These are phyloP conservation scores for Eucalyptus regnans DNA, from an alignment of 345 rosid genomes.

Conservation along the genomic window DNA sequence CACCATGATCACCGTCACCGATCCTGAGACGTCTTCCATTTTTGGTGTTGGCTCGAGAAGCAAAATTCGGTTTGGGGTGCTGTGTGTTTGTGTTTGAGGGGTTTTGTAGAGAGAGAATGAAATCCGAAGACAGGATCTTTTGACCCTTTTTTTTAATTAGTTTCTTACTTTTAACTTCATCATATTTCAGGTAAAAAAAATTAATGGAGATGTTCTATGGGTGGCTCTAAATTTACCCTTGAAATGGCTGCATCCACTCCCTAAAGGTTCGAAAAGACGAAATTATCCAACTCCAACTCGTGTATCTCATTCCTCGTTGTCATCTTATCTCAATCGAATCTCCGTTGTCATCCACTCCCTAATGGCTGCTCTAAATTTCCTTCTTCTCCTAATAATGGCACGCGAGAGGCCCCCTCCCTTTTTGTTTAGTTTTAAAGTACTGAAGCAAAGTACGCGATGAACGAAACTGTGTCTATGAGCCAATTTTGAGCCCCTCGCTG, in stretches of 20 bases:
- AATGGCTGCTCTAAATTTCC: too few species aligned
- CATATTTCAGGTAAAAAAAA: too few species aligned
- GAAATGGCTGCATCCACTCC: too few species aligned
- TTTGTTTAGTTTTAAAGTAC: neutral
- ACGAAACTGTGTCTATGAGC: neutral
- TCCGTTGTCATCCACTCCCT: too few species aligned
- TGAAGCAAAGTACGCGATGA: neutral
- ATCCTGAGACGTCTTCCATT: neutral
- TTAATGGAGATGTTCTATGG: too few species aligned
- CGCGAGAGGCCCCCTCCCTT: neutral
- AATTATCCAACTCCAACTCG: too few species aligned
- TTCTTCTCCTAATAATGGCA: neutral
- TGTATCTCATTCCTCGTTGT: too few species aligned
- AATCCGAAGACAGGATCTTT: neutral
- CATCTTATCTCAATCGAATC: neutral
- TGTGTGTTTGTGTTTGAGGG: neutral
- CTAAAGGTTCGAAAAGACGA: too few species aligned
- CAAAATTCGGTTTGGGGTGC: neutral
- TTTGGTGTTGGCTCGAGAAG: neutral
- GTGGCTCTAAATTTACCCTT: too few species aligned
- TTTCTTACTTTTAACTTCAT: too few species aligned
- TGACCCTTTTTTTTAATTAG: neutral
- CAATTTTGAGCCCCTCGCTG: neutral
- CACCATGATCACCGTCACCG: slow-evolving; percentile 1
- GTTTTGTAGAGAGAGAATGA: neutral